Conservation (phyloP, 306 rosid species). For the Notholithocarpus densiflorus region DNA sequence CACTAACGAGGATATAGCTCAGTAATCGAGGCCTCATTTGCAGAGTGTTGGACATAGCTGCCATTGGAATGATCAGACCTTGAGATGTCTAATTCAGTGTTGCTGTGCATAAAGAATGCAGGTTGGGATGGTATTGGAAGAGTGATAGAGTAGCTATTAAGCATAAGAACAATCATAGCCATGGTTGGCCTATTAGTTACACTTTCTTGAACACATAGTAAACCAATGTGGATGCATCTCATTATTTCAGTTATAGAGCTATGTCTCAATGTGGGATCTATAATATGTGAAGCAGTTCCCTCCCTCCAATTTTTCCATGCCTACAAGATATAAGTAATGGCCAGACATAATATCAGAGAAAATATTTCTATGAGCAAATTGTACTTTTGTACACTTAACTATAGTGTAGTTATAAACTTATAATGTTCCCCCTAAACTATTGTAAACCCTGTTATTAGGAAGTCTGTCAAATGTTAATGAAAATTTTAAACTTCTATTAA, state of each 20-base stretch:
- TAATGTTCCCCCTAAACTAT: not conserved
- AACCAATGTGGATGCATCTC: conserved; percentile 54
- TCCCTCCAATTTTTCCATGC: conserved; percentile 10
- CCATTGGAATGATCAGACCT: no score
- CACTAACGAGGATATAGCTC: conserved; percentile 35
- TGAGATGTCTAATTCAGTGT: not conserved
- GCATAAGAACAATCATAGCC: conserved; percentile 32
- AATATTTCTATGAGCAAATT: no score
- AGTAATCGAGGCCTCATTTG: conserved; percentile 21
- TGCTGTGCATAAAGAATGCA: conserved; percentile 26
- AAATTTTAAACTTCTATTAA: no score
- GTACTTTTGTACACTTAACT: no score
- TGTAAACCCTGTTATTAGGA: no score
- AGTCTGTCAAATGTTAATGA: no score
- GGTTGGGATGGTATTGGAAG: conserved; percentile 31
- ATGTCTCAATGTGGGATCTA: no score
- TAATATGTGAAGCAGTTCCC: not conserved
- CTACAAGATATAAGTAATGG: not conserved
- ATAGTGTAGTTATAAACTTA: not conserved
- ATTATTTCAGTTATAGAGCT: no score
- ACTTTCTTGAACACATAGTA: conserved; percentile 48
- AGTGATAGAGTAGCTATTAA: conserved; percentile 24
- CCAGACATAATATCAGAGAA: fast-evolving
- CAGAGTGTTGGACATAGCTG: not conserved
- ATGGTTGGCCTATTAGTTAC: conserved; percentile 38